Percentiles rank a stretch among this genome's conserved stretches.
These are phyloP conservation scores for Chlamydomonas eustigma DNA, from an alignment of 139 green algal genomes.

Conservation along the genomic window DNA sequence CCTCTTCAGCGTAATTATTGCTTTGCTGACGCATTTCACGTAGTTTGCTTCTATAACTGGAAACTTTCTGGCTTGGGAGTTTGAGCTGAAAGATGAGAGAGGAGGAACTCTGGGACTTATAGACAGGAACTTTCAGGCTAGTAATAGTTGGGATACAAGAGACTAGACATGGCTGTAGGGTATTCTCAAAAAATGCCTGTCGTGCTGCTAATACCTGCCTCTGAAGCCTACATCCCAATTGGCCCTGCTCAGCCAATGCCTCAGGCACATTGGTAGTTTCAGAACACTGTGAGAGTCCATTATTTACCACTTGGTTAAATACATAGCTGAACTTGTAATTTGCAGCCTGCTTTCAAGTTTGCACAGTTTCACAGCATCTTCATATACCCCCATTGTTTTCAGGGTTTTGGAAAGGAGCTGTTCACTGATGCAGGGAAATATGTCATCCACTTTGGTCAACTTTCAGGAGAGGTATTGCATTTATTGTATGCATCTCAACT, in stretches of 20 bases:
- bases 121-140: conserved; percentile 76
- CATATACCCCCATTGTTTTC: too few relatives aligned
- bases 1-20: too few relatives aligned
- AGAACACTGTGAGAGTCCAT: too few relatives aligned
- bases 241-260: not conserved
- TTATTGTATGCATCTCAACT: too few relatives aligned
- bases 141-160: not conserved
- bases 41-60: conserved; percentile 40
- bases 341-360: too few relatives aligned
- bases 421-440: conserved; percentile 82
- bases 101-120: conserved; percentile 77
- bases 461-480: too few relatives aligned
- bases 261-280: not conserved
- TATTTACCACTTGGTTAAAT: too few relatives aligned
- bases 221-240: not conserved
- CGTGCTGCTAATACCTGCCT: too few relatives aligned
- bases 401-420: conserved; percentile 70
- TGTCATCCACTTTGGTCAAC: conserved; percentile 77
- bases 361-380: too few relatives aligned
- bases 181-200: too few relatives aligned
- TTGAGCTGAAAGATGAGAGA: conserved; percentile 68
- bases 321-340: too few relatives aligned
- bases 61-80: conserved; percentile 84
- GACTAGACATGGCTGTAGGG: too few relatives aligned
- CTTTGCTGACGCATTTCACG: not conserved